Evolutionary conservation across 208 protist species (phyloP).

Genomic region (Leishmania tarentolae): DNA sequence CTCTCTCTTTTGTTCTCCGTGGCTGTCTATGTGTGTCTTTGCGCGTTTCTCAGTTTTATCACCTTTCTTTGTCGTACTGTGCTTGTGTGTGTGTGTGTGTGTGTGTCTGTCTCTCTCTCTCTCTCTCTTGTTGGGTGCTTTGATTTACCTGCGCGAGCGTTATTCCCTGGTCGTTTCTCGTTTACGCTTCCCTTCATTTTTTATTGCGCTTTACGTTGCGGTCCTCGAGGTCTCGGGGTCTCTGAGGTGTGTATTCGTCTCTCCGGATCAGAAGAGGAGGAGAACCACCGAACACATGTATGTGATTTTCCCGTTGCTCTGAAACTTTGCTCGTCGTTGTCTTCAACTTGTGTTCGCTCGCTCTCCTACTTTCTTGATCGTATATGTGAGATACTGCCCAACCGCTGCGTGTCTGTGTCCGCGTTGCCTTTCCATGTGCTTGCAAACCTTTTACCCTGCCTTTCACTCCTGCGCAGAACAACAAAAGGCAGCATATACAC

Average conservation of each 20-base stretch:
- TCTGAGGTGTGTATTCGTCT: not conserved
- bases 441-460: not conserved
- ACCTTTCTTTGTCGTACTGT: conserved; percentile 2
- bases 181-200: not conserved
- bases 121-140: not conserved
- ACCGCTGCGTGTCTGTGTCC: not conserved
- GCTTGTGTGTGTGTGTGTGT: not conserved
- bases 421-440: not conserved
- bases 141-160: not conserved
- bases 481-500: not conserved
- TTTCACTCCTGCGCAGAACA: not conserved
- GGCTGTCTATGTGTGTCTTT: not conserved
- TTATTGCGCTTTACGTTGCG: too few relatives aligned
- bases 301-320: too few relatives aligned
- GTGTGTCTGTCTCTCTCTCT: not conserved
- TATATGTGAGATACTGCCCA: not conserved
- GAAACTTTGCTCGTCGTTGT: not conserved
- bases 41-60: conserved; percentile 7
- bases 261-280: not conserved
- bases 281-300: not conserved
- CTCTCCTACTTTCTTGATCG: not conserved
- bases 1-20: not conserved
- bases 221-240: not conserved
- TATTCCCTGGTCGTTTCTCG: not conserved
- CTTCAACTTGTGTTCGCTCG: not conserved